Evolutionary conservation across 805 yeast genomes (phyloP).

Genomic region (Sugiyamaella lignohabitans): DNA sequence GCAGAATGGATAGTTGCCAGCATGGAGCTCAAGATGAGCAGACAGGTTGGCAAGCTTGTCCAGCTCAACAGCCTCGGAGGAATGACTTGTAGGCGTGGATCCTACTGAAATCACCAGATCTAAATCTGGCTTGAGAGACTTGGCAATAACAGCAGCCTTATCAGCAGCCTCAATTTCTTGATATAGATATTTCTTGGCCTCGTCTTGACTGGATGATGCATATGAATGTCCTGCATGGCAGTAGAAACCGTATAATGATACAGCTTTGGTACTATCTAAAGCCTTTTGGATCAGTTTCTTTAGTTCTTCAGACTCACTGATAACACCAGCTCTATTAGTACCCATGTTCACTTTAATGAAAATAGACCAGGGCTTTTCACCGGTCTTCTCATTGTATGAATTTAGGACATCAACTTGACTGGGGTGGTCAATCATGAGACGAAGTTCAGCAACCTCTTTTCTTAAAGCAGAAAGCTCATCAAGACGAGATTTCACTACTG

Average conservation of each 20-base stretch:
- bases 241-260: constrained; percentile 60
- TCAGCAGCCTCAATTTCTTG: constrained; percentile 55
- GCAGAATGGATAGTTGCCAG: constrained; percentile 72
- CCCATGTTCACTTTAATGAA: constrained; percentile 70
- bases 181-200: constrained; percentile 44
- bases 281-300: constrained; percentile 33
- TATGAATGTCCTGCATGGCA: constrained; percentile 80
- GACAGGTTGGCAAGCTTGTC: constrained; percentile 8
- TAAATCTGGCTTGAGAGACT: constrained; percentile 33
- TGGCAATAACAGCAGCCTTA: constrained; percentile 40
- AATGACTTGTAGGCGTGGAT: constrained; percentile 75
- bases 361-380: constrained; percentile 48
- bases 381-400: constrained; percentile 30
- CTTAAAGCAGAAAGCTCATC: constrained; percentile 43
- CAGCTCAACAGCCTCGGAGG: constrained; percentile 32
- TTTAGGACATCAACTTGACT: constrained; percentile 49
- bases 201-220: constrained; percentile 37
- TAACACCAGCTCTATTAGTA: constrained; percentile 60
- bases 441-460: constrained; percentile 37
- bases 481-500: constrained; percentile 45
- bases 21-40: constrained; percentile 58
- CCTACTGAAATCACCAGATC: constrained; percentile 60
- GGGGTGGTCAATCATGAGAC: constrained; percentile 54
- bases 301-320: constrained; percentile 34
- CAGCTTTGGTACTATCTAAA: constrained; percentile 24